A percentile compares a stretch with the other conserved stretches of the same genome.
Conservation (phyloP, 345 rosid genomes). For the Iberis pinnata region DNA sequence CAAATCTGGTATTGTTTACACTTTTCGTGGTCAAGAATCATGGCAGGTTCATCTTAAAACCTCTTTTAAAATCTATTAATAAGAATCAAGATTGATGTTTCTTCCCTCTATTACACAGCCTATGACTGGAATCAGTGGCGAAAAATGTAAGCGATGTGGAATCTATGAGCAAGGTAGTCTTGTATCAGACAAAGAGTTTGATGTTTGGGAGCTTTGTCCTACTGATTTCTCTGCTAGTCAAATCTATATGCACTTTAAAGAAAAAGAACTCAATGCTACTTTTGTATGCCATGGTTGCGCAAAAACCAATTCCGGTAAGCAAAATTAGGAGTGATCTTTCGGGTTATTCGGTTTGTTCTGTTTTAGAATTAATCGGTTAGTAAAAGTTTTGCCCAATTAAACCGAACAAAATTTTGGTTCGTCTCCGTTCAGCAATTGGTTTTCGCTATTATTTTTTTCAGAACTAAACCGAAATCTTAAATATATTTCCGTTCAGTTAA, state of each 20-base stretch:
- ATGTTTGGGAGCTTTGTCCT: constrained; percentile 77
- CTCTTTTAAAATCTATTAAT: constrained; percentile 6
- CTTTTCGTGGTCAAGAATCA: constrained; percentile 59
- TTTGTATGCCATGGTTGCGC: constrained; percentile 34
- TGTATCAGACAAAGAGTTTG: no score
- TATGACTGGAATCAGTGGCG: constrained; percentile 44
- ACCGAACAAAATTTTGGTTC: no score
- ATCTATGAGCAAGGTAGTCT: constrained; percentile 57
- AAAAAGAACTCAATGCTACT: constrained; percentile 57
- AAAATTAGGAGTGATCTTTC: no score
- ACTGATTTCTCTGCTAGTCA: constrained; percentile 60
- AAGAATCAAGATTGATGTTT: background rate
- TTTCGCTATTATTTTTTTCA: no score
- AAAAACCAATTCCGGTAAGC: background rate
- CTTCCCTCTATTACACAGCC: constrained; percentile 42
- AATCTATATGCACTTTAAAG: constrained; percentile 40
- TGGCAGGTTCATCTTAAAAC: no score
- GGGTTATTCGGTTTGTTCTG: no score
- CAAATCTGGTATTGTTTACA: constrained; percentile 27
- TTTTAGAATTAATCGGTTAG: no score
- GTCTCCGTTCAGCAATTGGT: no score
- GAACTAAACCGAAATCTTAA: no score
- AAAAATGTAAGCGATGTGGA: constrained; percentile 90
- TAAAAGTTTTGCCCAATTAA: no score
- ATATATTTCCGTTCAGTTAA: no score